Percentiles rank a stretch among this genome's conserved stretches.
phyloP scores from a whole-genome alignment of 164 flowering plant genomes.

The Vitis vinifera region ASM3070453v1 NC_081808.1:4479501-4480000 shows the following conservation, averaged over 20 bases:
- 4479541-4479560: background rate
- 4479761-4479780: slow-evolving; percentile 53
- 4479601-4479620: slow-evolving; percentile 62
- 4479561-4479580: slow-evolving; percentile 5
- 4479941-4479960: too few relatives aligned
- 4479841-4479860: slow-evolving; percentile 19
- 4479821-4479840: slow-evolving; percentile 2
- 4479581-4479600: slow-evolving; percentile 35
- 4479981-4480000: too few relatives aligned
- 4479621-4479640: slow-evolving; percentile 52
- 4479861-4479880: too few relatives aligned
- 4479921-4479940: too few relatives aligned
- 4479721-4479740: slow-evolving; percentile 48
- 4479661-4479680: slow-evolving; percentile 34
- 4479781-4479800: slow-evolving; percentile 6
- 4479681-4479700: slow-evolving; percentile 39
- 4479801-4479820: background rate
- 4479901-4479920: too few relatives aligned
- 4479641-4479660: slow-evolving; percentile 49
- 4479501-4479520: too few relatives aligned
- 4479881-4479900: too few relatives aligned
- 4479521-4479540: too few relatives aligned
- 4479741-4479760: slow-evolving; percentile 30
- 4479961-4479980: too few relatives aligned
- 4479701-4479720: slow-evolving; percentile 37